Conservation (phyloP, 202 grass and related monocot species). For the Cymbopogon flexuosus region DNA sequence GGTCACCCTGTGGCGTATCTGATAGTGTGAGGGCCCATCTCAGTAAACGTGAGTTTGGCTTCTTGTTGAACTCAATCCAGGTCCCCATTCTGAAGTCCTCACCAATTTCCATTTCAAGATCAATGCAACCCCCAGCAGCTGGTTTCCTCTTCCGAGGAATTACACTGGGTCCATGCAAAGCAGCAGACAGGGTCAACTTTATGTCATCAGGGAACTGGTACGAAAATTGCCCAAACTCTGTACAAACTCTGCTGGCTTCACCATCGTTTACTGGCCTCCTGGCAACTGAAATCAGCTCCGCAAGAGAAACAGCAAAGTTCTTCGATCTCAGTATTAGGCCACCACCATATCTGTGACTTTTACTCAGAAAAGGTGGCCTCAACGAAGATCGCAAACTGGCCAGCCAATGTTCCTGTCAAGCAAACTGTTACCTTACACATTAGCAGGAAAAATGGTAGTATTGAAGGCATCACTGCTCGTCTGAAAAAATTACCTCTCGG, state of each 20-base stretch:
- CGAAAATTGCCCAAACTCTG: conserved; percentile 60
- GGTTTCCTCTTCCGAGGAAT: conserved; percentile 38
- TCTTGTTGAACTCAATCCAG: conserved; percentile 70
- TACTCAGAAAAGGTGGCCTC: conserved; percentile 59
- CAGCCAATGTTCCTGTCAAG: conserved; percentile 62
- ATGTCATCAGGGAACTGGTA: conserved; percentile 44
- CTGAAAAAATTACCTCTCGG: conserved; percentile 56
- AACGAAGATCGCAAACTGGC: conserved; percentile 35
- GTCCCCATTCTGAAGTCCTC: conserved; percentile 68
- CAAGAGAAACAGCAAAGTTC: conserved; percentile 52
- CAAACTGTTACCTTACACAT: conserved; percentile 52
- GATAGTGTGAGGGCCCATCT: conserved; percentile 59
- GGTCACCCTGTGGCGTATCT: conserved; percentile 53
- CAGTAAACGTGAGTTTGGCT: conserved; percentile 31
- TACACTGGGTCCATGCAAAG: conserved; percentile 44
- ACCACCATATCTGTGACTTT: conserved; percentile 43
- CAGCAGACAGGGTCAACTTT: conserved; percentile 59
- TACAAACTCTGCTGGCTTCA: conserved; percentile 42
- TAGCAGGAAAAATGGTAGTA: conserved; percentile 34
- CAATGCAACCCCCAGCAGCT: conserved; percentile 45
- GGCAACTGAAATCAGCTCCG: conserved; percentile 44
- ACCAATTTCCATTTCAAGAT: conserved; percentile 53
- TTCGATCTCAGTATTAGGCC: conserved; percentile 56
- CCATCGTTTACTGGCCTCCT: conserved; percentile 13
- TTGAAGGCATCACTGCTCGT: background rate